Evolutionary conservation across 257 asterid genomes (phyloP), one percentile per base, ranked within the genome.

Genomic region (Leptodermis oblonga): DNA sequence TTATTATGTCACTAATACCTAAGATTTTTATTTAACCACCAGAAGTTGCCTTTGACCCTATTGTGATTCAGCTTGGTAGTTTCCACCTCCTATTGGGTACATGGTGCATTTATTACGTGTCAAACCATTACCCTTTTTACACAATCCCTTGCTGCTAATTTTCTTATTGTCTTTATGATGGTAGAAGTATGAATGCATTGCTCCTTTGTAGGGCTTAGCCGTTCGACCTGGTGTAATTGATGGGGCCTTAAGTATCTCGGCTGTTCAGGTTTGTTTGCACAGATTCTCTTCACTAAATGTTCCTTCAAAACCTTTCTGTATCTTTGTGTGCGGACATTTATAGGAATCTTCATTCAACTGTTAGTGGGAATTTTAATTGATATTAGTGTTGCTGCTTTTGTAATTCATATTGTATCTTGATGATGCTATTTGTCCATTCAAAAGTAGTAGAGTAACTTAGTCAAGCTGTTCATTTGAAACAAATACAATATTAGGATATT

Each of bases 201-300:
- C 61, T 77, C 68, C 74, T 25, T 73, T 78, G 71, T 65, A 88
- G 99, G 99, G 97, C 33, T 81, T 93, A 74, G 96, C 90, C 36
- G 74, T 93, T 74, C 95, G 97, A 49, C 80, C 95, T 45, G 97
- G 99, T 66, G 94, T 90, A 66, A 70, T 91, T 65, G 99, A 93
- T 72, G 99, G 99, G n/a, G 99, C 97, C 72, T 88, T 93, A 64
- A 89, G 99, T 79, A 89, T 93, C 78, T 93, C 97, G 63, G 97
- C 99, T 70, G 95, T 93, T 76, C 99, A 93, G 97, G 99, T 92
- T 67, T 78, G 46, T 82, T 62, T 66, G 64, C 58, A 69, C 64
- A 37, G 5, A 15, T 68, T 18, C 39, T 12, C 49, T 12, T 4
- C 31, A 22, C 58, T 14, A 6, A 6, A 1, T 10, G 20, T 13